Percentiles rank a stretch among this genome's conserved stretches.
Evolutionary conservation across 768 basidiomycete genomes (phyloP).

Genomic region (Podaxis mareebaensis): DNA sequence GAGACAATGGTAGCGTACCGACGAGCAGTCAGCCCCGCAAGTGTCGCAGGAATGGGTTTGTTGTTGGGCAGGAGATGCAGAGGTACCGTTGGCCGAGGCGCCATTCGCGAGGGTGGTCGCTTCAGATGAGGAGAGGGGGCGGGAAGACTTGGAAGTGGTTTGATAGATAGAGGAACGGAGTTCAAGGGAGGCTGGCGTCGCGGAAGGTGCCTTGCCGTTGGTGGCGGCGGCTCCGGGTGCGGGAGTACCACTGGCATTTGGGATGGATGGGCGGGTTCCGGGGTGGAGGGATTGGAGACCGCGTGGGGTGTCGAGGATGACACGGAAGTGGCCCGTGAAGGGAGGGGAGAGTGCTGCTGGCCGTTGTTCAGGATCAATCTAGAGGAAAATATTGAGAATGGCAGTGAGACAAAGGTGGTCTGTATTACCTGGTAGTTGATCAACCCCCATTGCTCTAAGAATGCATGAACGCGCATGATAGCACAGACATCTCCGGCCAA

Average conservation of each 20-base stretch:
- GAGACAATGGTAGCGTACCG: constrained; percentile 86
- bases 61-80: constrained; percentile 45
- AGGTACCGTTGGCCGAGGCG: constrained; percentile 50
- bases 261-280: constrained; percentile 60
- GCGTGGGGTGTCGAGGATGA: constrained; percentile 94
- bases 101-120: constrained; percentile 65
- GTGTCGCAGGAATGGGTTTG: constrained; percentile 82
- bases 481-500: constrained; percentile 98
- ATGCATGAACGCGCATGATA: constrained; percentile 98
- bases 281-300: constrained; percentile 94
- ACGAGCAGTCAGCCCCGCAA: constrained; percentile 91
- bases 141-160: constrained; percentile 82
- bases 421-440: constrained; percentile 93
- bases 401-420: not conserved
- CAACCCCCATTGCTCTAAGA: constrained; percentile 98
- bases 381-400: constrained; percentile 10
- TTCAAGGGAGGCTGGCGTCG: constrained; percentile 76
- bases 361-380: constrained; percentile 97
- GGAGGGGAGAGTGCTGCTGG: constrained; percentile 95
- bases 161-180: constrained; percentile 87
- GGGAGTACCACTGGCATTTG: constrained; percentile 40
- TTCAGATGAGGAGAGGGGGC: constrained; percentile 65
- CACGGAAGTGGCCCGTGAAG: constrained; percentile 98
- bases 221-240: constrained; percentile 16
- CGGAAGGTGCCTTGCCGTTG: constrained; percentile 27